Evolutionary conservation across 192 early-diverging fungal genomes (phyloP), one percentile per base, ranked within the genome.

Genomic region (Coemansia sp.): DNA sequence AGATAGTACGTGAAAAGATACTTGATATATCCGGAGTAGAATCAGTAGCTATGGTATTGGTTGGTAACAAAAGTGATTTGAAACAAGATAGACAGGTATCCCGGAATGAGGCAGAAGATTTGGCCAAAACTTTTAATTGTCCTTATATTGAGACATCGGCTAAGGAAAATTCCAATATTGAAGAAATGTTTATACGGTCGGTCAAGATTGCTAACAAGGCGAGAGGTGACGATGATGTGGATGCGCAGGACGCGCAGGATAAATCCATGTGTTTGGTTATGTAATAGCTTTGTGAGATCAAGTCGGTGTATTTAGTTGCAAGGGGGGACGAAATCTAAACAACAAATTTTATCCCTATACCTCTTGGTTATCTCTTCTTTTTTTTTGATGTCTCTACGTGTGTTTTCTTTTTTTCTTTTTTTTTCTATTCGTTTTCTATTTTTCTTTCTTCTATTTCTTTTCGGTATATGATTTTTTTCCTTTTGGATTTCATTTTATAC

Each of bases 41-140:
- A 65, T 93, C 88, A 79, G 94, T 98, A 7, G 93, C 93, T 8
- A 91, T 92, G 71, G 91, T 96, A 18, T 82, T 98, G 76, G 95
- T 96, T 22, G 96, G 92, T 12, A 98, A 96, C 79, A 99, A 99
- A 81, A 86, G 87, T 8, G 97, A 99, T 85, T 70, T 99, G 56
- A 83, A 88, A 35, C 79, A 79, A 35, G 90, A 94, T 55, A 83
- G 91, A 55, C 81, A 82, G 66, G 71, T 99, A n/a, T 67, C 91
- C 8, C 62, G 75, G 1, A 86, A 92, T 33, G 96, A 99, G 71
- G 94, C 90, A 54, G 77, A 90, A 61, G 86, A 87, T 37, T 66
- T 94, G 28, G 94, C 97, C n/a, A 72, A 86, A 28, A 81, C 89
- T 65, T 98, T 93, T 91, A 86, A 88, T 28, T 98, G 96, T 66